Base-by-base conservation (phyloP, 768 basidiomycete species). In the Suillus occidentalis region DNA sequence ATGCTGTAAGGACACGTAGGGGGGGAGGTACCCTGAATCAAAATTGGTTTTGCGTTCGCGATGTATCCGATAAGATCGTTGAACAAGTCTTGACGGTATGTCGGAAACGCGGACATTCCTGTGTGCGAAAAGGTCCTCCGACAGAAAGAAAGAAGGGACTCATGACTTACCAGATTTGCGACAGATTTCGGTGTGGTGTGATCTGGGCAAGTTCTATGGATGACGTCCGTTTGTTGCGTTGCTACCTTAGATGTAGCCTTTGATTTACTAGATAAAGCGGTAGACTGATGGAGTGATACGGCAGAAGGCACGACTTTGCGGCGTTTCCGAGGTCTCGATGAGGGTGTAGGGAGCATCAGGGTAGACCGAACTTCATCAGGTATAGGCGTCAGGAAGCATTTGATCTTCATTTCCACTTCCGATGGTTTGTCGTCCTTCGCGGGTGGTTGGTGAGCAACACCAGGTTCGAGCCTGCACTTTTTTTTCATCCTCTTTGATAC, bases 41-140 rank as follows among this genome's bases (percentile, higher is more conserved):
- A 66, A 60, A 76, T 76, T 5, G 75, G 75, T 49, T 76, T 76
- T 10, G 77, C 49, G 36, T 74, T 71, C 63, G 56, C 66, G 62
- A 77, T 36, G 66, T 75, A 70, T 47, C 69, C 59, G 66, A 72
- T 67, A 49, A 75, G 67, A 39, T 77, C 75, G 10, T 66, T 63
- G 16, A 61, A 68, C 20, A 72, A 39, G 7, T 61, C 66, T 0
- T 60, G 28, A 49, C 34, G 57, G 13, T 14, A 8, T 22, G 39
- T 22, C 25, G 39, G 39, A 43, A 62, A 45, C 6, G 57, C 9
- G 28, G 37, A 42, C 20, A 53, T 34, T 12, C 22, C 28, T 20
- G 13, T 61, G 18, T 31, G 34, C 28, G 39, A 36, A 43, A 22
- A 40, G 50, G 28, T 49, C 56, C 16, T 56, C 43, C 6, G 20